Evolutionary conservation across 1,139 yeast genomes (phyloP), one percentile per base, ranked within the genome.

Genomic region (Suhomyces atakaporum): DNA sequence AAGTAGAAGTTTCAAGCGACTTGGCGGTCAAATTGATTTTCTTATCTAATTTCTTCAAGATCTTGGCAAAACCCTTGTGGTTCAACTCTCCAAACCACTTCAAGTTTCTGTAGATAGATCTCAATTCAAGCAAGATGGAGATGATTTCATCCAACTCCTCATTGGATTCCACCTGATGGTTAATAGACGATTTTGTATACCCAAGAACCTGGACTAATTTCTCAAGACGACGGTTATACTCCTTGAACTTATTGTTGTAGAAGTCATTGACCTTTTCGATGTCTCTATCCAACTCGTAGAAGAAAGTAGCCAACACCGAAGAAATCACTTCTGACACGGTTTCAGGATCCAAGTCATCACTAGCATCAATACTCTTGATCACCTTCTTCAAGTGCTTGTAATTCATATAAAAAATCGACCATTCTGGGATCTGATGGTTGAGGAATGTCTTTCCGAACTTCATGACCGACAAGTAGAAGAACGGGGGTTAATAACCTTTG

Each of bases 11-110:
- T 66, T 55, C 16, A 53, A 51, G 4, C n/a, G 52, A 46, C 18
- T 28, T 35, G 24, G 32, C 5, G 27, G 39, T 35, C 19, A 28
- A 15, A 16, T 18, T 25, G 39, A 84, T 71, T 57, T 88, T 88
- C 66, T 92, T 92, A 58, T 92, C 97, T 49, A 89, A 73, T 54
- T 89, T 89, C 65, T 92, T 92, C 56, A 92, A 69, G 47, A 92
- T 92, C 66, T 92, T 92, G 39, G 81, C 75, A 53, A 89, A 85
- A 0, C 96, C 98, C 44, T 92, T 81, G 57, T 85, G 88, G 65
- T 92, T 92, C 52, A 90, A 76, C 51, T 90, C 97, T 12, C 95
- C 95, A 58, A 79, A 92, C 96, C 97, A 90, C 57, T 83, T 83
- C 55, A 92, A 69, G 60, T 89, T 89, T 40, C 96, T 73, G 44